Base-by-base conservation (phyloP, 225 moss, liverwort and hornwort species). In the Polytrichum commune region DNA sequence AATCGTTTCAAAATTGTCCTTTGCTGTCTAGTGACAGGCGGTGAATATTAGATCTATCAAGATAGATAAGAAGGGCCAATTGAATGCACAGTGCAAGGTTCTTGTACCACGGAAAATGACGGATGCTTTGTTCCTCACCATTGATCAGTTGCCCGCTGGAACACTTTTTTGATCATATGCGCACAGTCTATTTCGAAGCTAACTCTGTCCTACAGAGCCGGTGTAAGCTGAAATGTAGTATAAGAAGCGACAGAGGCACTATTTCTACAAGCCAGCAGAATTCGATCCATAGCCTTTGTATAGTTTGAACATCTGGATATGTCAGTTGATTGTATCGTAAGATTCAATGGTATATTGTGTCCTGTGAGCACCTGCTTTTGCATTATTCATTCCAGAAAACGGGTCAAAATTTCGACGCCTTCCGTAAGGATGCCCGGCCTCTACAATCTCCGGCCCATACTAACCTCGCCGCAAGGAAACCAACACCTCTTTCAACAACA, bases 81-180 rank as follows among this genome's bases (percentile, higher is more conserved):
- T 29, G 29, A 29, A 73, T 73, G 73, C 65, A 46, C 65, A 60
- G 65, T 60, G 65, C 28, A 23, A 25, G 18, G 71, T n/a, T 32
- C 54, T 29, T 27, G 64, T 70, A 64, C 63, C 53, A 18, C 60
- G 65, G 79, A 85, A 73, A 73, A 82, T 82, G 81, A 82, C 62
- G 70, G 78, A 82, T 74, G 76, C 82, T 67, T 56, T 82, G 61
- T 85, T 82, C 33, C 76, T 85, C 65, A 85, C 81, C 29, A 68
- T 82, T 60, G 85, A 85, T 85, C 85, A 85, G 74, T 69, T 82
- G 56, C 85, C 85, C 53, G 82, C 81, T 77, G 79, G 79, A 85
- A 69, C 56, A 8, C 64, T 8, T 71, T 25, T 29, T n/a, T 18
- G 60, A 29, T 29, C 57, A 29, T 58, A 55, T 57, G 29, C 29